Percentiles rank a stretch among this genome's conserved stretches.
These are phyloP conservation scores for Eimeria praecox DNA, from an alignment of 169 alveolate genomes.

Conservation along the genomic window DNA sequence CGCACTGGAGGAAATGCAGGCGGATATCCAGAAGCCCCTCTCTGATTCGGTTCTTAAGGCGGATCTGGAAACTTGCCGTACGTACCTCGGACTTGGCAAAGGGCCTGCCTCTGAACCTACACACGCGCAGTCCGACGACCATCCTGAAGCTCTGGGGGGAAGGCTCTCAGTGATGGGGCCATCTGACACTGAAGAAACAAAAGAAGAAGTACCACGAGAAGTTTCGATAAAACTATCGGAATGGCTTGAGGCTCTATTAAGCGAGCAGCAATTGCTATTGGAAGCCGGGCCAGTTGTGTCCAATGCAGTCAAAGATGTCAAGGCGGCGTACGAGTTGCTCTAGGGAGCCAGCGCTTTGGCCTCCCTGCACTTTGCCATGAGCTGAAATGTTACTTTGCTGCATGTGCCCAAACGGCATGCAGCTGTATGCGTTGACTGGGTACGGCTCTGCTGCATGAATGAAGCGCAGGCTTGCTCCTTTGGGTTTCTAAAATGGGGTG, in stretches of 20 bases:
- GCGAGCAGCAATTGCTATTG: neutral
- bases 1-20: constrained; percentile 22
- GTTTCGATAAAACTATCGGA: neutral
- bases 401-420: neutral
- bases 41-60: neutral
- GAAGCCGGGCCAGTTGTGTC: neutral
- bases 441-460: neutral
- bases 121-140: neutral
- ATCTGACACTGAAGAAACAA: neutral
- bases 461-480: neutral
- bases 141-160: neutral
- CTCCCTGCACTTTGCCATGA: neutral
- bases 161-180: neutral
- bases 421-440: neutral
- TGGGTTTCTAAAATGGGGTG: neutral
- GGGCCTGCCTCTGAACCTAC: neutral
- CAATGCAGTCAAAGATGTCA: neutral
- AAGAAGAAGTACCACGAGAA: neutral
- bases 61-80: neutral
- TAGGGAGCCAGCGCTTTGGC: neutral
- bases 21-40: neutral
- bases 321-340: neutral
- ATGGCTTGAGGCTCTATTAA: neutral
- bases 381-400: neutral
- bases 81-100: neutral